A percentile compares a stretch with the other conserved stretches of the same genome.
phyloP scores from a whole-genome alignment of 2,329 filamentous ascomycete genomes.

The Neurospora sp. region DNA sequence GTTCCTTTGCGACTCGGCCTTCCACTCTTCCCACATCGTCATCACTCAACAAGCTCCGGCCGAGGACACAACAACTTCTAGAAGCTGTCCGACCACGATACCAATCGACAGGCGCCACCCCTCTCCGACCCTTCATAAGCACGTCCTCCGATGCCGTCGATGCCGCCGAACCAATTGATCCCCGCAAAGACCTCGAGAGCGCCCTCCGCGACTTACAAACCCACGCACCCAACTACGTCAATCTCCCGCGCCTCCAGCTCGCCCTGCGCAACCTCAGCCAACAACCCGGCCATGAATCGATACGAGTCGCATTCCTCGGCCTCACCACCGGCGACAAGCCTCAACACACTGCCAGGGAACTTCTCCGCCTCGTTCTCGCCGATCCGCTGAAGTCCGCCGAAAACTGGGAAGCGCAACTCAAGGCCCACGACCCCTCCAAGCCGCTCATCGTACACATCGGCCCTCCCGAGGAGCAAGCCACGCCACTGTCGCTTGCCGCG shows the following conservation, averaged over 20 bases:
- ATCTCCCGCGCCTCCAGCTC: conserved; percentile 61
- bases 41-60: conserved; percentile 2
- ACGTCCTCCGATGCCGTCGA: conserved; percentile 12
- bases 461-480: conserved; percentile 17
- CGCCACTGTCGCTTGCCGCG: conserved; percentile 12
- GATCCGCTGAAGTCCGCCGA: conserved; percentile 56
- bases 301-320: conserved; percentile 49
- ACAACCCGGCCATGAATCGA: conserved; percentile 42
- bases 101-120: conserved; percentile 16
- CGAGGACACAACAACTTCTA: background rate
- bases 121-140: background rate
- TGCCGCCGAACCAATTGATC: conserved; percentile 4
- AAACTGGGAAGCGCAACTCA: conserved; percentile 57
- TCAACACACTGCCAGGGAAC: conserved; percentile 43
- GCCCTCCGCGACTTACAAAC: conserved; percentile 51
- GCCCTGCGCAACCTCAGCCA: conserved; percentile 56
- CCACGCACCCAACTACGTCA: conserved; percentile 50
- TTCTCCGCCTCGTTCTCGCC: conserved; percentile 60
- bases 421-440: conserved; percentile 35
- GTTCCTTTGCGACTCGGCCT: conserved; percentile 17
- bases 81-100: conserved; percentile 10
- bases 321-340: conserved; percentile 29
- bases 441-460: conserved; percentile 55
- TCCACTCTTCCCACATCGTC: background rate
- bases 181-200: conserved; percentile 45